phyloP scores from a whole-genome alignment of 768 basidiomycete species.

The Hygrophorus pudorinus region DNA sequence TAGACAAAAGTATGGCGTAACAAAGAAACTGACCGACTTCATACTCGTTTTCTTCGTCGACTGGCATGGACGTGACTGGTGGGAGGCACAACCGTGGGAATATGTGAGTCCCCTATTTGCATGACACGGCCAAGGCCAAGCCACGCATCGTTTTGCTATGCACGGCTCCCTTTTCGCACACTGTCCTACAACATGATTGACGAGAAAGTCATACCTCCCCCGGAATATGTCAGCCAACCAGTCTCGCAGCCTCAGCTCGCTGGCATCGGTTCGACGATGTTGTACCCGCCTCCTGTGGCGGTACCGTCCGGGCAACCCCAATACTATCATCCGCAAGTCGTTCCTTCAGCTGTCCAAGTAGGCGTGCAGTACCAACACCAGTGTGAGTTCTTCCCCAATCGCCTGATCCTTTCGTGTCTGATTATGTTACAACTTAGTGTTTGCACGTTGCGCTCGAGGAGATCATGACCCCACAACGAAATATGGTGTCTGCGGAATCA shows the following conservation, averaged over 20 bases:
- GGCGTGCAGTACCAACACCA: conserved; percentile 18
- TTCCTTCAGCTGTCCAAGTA: conserved; percentile 7
- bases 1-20: background rate
- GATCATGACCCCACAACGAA: conserved; percentile 15
- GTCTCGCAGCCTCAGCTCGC: too few species aligned
- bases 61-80: background rate
- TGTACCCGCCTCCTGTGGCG: too few species aligned
- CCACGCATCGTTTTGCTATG: too few species aligned
- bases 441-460: conserved; percentile 18
- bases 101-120: background rate
- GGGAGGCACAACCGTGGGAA: background rate
- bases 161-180: too few species aligned
- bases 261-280: too few species aligned
- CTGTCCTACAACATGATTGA: too few species aligned
- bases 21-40: conserved; percentile 49
- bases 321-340: too few species aligned
- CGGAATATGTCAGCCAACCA: too few species aligned
- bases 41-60: conserved; percentile 42
- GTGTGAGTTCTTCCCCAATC: conserved; percentile 9
- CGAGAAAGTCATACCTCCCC: too few species aligned
- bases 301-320: too few species aligned
- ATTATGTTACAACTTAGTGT: conserved; percentile 15
- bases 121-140: background rate
- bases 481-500: conserved; percentile 21
- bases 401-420: conserved; percentile 10